Percentiles rank a stretch among this genome's conserved stretches.
These are phyloP conservation scores for Macrophomina pseudophaseolina DNA, from an alignment of 2,329 filamentous ascomycete species.

Conservation along the genomic window DNA sequence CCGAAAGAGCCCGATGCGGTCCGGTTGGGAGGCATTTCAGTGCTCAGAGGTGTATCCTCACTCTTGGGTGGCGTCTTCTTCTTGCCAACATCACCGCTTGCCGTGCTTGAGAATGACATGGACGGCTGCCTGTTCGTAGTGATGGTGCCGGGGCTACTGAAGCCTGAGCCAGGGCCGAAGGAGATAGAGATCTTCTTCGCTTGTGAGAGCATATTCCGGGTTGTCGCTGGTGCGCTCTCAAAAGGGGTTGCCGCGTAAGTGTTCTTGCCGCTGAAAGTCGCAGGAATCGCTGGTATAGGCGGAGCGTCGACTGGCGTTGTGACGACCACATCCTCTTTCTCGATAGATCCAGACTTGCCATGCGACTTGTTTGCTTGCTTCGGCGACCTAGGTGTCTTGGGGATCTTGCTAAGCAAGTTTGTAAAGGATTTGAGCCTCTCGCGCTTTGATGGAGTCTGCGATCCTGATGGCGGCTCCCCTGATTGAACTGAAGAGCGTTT, in stretches of 20 bases:
- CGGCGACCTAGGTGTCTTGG: neutral
- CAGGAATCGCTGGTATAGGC: slow-evolving; percentile 3
- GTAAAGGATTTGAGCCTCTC: neutral
- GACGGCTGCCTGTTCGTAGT: neutral
- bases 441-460: slow-evolving; percentile 5
- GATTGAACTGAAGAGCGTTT: slow-evolving; percentile 3
- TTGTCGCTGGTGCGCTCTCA: neutral
- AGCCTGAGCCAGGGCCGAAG: neutral
- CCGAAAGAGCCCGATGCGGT: neutral
- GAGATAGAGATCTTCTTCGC: neutral
- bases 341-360: neutral
- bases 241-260: neutral
- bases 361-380: neutral
- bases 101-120: neutral
- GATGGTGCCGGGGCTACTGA: neutral
- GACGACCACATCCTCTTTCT: neutral
- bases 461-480: neutral
- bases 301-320: slow-evolving; percentile 16
- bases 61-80: neutral
- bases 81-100: neutral
- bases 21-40: neutral
- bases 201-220: neutral
- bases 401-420: neutral
- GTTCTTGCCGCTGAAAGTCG: neutral
- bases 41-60: neutral